Evolutionary conservation across 2,329 filamentous ascomycete genomes (phyloP), one percentile per base, ranked within the genome.

Genomic region (Chaetomiaceae sp.): DNA sequence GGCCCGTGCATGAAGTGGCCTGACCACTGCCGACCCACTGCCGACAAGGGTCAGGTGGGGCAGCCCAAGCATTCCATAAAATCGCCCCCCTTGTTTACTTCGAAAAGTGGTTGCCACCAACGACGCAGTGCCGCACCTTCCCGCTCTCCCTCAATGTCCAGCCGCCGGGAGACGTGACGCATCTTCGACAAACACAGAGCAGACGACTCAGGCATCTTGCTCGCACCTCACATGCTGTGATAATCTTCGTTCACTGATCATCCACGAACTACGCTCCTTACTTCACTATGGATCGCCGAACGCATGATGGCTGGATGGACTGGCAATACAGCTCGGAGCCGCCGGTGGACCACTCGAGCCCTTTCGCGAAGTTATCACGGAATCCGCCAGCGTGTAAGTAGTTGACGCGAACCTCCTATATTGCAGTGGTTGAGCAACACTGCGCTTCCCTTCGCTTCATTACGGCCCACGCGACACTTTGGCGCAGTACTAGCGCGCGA

Each of bases 281-380:
- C n/a, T n/a, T n/a, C 36, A 18, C 40, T 55, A 80, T 77, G 71
- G 71, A 78, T 44, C 70, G 70, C 54, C 70, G 80, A 57, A 78
- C 74, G 2, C 74, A 69, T 53, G 79, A 83, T 63, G 70, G 76
- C 51, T 78, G 70, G 52, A 84, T 84, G 80, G 80, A 83, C 57
- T 84, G 77, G 76, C 77, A 83, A 60, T 83, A 79, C 61, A 73
- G 82, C 56, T 71, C 69, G 50, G 63, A 68, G 38, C 78, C 73
- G 2, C 78, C 78, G 15, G 63, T 79, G 50, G 80, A 83, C 63
- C 72, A 72, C 15, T 78, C 76, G 9, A 82, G 79, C 53, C 80
- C 80, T 2, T 83, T 83, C 61, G 69, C 74, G 17, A 75, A 79
- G 52, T 70, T 75, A 30, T 68, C 70, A 1, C 71, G 64, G 57